Percentiles rank a stretch among this genome's conserved stretches.
These are phyloP conservation scores for Candolleomyces eurysporus DNA, from an alignment of 768 basidiomycete species.

Conservation along the genomic window DNA sequence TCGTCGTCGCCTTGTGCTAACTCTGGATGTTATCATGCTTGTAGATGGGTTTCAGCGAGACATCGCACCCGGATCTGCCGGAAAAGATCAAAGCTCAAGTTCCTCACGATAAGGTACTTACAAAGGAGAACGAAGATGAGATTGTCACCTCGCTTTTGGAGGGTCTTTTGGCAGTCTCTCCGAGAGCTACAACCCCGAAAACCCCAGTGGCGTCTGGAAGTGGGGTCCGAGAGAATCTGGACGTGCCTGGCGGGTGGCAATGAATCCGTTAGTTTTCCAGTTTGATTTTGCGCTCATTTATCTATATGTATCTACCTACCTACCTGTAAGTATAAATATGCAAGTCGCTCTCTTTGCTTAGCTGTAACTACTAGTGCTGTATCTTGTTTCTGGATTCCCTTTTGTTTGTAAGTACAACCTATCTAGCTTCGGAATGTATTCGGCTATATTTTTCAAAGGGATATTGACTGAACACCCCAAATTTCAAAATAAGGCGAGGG, in stretches of 20 bases:
- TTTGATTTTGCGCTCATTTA: background rate
- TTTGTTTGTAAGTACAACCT: background rate
- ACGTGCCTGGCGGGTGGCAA: conserved; percentile 45
- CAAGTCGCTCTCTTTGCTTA: no score
- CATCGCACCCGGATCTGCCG: conserved; percentile 50
- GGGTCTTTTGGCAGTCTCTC: conserved; percentile 47
- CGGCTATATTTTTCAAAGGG: no score
- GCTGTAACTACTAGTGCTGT: no score
- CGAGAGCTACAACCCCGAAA: conserved; percentile 22
- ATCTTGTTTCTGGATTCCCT: background rate
- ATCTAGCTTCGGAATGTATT: no score
- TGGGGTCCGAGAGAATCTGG: conserved; percentile 26
- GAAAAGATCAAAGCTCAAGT: conserved; percentile 51
- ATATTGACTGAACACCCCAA: no score
- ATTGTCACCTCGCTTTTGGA: conserved; percentile 63
- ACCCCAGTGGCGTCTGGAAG: conserved; percentile 31
- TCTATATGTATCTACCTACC: background rate
- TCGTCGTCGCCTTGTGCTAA: background rate
- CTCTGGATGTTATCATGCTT: conserved; percentile 11
- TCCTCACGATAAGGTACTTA: conserved; percentile 36
- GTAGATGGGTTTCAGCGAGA: conserved; percentile 76
- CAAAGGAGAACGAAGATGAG: conserved; percentile 61
- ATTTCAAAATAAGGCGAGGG: no score
- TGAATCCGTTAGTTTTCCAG: conserved; percentile 13
- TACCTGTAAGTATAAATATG: background rate